Percentiles rank a stretch among this genome's conserved stretches.
Evolutionary conservation across 495 filamentous ascomycete species (phyloP).

Genomic region (Patellaria atrata): DNA sequence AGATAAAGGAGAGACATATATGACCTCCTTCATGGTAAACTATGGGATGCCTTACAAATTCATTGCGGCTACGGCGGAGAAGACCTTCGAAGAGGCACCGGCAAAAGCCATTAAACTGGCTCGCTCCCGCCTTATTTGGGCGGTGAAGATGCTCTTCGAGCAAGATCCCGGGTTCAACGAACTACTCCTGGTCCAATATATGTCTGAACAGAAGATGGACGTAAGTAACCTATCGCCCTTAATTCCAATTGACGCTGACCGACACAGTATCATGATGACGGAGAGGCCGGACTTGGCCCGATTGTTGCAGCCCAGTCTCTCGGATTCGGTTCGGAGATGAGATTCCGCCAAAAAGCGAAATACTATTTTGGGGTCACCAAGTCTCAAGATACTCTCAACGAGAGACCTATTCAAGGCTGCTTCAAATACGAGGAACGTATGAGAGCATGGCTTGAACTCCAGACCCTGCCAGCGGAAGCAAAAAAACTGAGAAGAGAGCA

Average conservation of each 20-base stretch:
- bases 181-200: conserved; percentile 31
- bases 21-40: conserved; percentile 56
- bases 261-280: conserved; percentile 72
- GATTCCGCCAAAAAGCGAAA: conserved; percentile 51
- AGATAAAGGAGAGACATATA: conserved; percentile 32
- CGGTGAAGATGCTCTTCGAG: conserved; percentile 33
- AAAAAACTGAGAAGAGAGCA: conserved; percentile 22
- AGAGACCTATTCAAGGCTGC: conserved; percentile 28
- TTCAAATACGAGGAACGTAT: conserved; percentile 27
- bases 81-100: conserved; percentile 47
- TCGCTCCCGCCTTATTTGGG: conserved; percentile 53
- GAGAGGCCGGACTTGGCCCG: conserved; percentile 58
- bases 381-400: conserved; percentile 16
- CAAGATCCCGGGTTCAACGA: conserved; percentile 50
- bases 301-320: conserved; percentile 65
- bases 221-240: conserved; percentile 32
- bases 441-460: conserved; percentile 9
- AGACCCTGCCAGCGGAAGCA: conserved; percentile 22
- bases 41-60: conserved; percentile 83
- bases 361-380: conserved; percentile 31
- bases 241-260: background rate
- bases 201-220: conserved; percentile 36
- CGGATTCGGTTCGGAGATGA: conserved; percentile 54
- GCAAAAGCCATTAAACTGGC: conserved; percentile 40
- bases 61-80: conserved; percentile 50